Percentiles rank a stretch among this genome's conserved stretches.
phyloP scores from a whole-genome alignment of 1,139 yeast species.

The Wickerhamomyces sp. region DNA sequence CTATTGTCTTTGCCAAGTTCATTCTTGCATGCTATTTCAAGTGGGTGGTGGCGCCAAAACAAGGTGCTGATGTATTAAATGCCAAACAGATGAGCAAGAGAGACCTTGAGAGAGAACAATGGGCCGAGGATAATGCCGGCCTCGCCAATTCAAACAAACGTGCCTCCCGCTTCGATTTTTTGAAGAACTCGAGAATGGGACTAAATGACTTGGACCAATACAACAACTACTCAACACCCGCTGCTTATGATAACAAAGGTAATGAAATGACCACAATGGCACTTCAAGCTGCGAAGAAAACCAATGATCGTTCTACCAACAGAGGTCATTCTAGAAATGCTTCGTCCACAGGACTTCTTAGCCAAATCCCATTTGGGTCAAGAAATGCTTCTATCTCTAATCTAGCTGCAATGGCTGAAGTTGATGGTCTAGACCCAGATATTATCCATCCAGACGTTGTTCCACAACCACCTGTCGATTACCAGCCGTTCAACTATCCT shows the following conservation, averaged over 20 bases:
- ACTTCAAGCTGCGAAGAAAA: slow-evolving; percentile 26
- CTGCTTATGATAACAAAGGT: slow-evolving; percentile 10
- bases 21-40: slow-evolving; percentile 83
- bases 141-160: slow-evolving; percentile 40
- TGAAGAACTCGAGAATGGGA: slow-evolving; percentile 20
- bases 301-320: slow-evolving; percentile 1
- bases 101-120: slow-evolving; percentile 63
- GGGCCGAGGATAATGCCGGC: slow-evolving; percentile 57
- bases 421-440: slow-evolving; percentile 59
- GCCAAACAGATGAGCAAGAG: slow-evolving; percentile 48
- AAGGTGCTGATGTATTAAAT: slow-evolving; percentile 69
- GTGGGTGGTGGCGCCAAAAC: slow-evolving; percentile 73
- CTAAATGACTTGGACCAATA: slow-evolving; percentile 13
- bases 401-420: slow-evolving; percentile 18
- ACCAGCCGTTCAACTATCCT: slow-evolving; percentile 85
- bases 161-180: slow-evolving; percentile 23
- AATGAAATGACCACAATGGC: slow-evolving; percentile 32
- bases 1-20: slow-evolving; percentile 74
- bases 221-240: slow-evolving; percentile 7
- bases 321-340: slow-evolving; percentile 9
- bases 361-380: slow-evolving; percentile 32
- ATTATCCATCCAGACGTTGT: slow-evolving; percentile 68
- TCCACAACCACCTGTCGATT: slow-evolving; percentile 85
- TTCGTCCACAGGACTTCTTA: slow-evolving; percentile 6
- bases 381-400: slow-evolving; percentile 21